Conservation (phyloP, 768 basidiomycete genomes). For the Suillus occidentalis region DNA sequence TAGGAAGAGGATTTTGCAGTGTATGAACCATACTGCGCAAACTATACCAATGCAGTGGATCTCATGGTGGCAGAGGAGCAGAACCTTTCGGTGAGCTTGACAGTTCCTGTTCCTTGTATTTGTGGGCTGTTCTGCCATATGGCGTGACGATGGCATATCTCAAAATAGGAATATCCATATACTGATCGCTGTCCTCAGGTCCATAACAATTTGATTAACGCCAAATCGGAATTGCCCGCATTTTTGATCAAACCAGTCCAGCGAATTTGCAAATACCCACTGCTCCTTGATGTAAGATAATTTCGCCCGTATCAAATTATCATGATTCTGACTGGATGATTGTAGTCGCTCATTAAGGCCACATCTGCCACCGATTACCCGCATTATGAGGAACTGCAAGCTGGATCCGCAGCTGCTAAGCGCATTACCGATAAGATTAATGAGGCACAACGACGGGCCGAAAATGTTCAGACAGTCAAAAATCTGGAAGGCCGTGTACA, state of each 20-base stretch:
- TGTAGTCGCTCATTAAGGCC: constrained; percentile 74
- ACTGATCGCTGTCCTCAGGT: constrained; percentile 43
- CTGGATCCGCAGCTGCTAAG: constrained; percentile 83
- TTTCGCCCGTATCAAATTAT: constrained; percentile 16
- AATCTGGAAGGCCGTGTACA: constrained; percentile 85
- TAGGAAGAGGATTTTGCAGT: constrained; percentile 96
- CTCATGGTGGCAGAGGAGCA: constrained; percentile 85
- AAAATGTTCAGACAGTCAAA: constrained; percentile 89
- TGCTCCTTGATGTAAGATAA: constrained; percentile 77
- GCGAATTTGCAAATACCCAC: constrained; percentile 96
- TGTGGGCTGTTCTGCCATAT: constrained; percentile 12
- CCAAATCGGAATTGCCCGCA: constrained; percentile 89
- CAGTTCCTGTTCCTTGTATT: constrained; percentile 2
- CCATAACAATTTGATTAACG: constrained; percentile 82
- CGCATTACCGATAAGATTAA: constrained; percentile 95
- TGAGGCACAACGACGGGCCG: constrained; percentile 87
- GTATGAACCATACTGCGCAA: constrained; percentile 97
- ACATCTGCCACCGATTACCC: constrained; percentile 62
- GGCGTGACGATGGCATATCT: constrained; percentile 25
- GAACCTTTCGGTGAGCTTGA: constrained; percentile 71
- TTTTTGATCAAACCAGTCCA: constrained; percentile 99
- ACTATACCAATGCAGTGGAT: constrained; percentile 85
- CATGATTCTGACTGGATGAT: constrained; percentile 12
- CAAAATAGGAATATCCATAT: constrained; percentile 22
- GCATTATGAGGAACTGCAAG: constrained; percentile 77